phyloP scores from a whole-genome alignment of 2,329 filamentous ascomycete genomes.

The Xylariales sp. region DNA sequence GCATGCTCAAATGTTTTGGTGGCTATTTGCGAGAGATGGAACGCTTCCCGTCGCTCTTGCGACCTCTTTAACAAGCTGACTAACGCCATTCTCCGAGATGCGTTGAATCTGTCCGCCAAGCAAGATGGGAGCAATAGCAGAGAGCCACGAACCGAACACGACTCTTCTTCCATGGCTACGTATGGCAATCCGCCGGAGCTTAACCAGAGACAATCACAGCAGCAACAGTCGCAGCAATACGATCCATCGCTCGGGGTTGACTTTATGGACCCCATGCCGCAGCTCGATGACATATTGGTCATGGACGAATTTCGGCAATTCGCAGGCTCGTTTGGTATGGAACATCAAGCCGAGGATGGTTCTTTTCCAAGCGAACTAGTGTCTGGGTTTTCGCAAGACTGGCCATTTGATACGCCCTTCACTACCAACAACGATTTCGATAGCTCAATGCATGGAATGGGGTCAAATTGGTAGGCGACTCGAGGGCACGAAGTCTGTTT shows the following conservation, averaged over 20 bases:
- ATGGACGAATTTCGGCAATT: neutral
- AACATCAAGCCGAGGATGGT: neutral
- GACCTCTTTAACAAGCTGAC: constrained; percentile 3
- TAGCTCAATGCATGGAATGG: neutral
- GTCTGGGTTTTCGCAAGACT: neutral
- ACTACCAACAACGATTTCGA: neutral
- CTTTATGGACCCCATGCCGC: neutral
- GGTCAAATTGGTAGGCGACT: neutral
- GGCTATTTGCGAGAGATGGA: constrained; percentile 4
- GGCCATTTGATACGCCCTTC: neutral
- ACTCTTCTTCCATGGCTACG: neutral
- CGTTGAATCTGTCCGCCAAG: neutral
- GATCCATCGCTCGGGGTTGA: neutral
- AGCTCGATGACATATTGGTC: constrained; percentile 1
- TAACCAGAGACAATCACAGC: neutral
- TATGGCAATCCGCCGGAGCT: neutral
- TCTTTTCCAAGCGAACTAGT: neutral
- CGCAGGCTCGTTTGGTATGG: neutral
- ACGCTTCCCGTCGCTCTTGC: constrained; percentile 2
- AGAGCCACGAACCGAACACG: neutral
- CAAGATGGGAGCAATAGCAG: neutral
- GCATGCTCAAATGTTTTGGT: constrained; percentile 1
- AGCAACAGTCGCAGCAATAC: neutral
- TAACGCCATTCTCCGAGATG: neutral
- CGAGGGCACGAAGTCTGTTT: too few relatives aligned